phyloP scores from a whole-genome alignment of 352 stramenopile genomes.

The Phytophthora ramorum region DNA sequence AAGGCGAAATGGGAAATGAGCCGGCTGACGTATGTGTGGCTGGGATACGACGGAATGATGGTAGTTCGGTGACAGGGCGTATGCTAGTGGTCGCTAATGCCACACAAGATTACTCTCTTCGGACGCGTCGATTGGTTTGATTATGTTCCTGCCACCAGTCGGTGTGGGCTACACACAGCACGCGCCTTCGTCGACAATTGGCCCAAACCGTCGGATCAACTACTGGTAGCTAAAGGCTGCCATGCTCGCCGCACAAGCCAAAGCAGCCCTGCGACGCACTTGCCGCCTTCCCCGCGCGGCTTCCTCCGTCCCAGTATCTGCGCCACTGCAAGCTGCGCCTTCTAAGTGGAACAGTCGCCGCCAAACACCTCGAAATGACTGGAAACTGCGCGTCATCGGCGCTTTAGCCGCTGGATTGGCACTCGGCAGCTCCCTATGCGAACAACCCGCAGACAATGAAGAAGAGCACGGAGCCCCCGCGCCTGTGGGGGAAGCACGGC shows the following conservation, averaged over 20 bases:
- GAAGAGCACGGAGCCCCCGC: slow-evolving; percentile 13
- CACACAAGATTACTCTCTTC: slow-evolving; percentile 30
- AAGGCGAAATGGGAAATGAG: slow-evolving; percentile 19
- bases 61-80: slow-evolving; percentile 19
- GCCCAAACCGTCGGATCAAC: neutral
- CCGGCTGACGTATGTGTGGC: slow-evolving; percentile 5
- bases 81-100: slow-evolving; percentile 10
- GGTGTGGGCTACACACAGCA: slow-evolving; percentile 1
- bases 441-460: slow-evolving; percentile 16
- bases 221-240: too few relatives aligned
- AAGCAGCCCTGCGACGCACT: slow-evolving; percentile 19
- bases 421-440: slow-evolving; percentile 22
- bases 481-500: slow-evolving; percentile 42
- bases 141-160: neutral
- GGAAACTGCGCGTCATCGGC: slow-evolving; percentile 9
- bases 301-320: neutral
- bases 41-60: slow-evolving; percentile 22
- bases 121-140: slow-evolving; percentile 1
- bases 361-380: slow-evolving; percentile 1
- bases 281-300: slow-evolving; percentile 1
- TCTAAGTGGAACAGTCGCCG: neutral
- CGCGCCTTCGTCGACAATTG: slow-evolving; percentile 22
- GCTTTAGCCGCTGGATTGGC: slow-evolving; percentile 17
- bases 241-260: slow-evolving; percentile 22
- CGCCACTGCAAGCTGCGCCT: slow-evolving; percentile 8